Conservation (phyloP, 1,284 basidiomycete genomes). For the Trichosporon asahii region DNA sequence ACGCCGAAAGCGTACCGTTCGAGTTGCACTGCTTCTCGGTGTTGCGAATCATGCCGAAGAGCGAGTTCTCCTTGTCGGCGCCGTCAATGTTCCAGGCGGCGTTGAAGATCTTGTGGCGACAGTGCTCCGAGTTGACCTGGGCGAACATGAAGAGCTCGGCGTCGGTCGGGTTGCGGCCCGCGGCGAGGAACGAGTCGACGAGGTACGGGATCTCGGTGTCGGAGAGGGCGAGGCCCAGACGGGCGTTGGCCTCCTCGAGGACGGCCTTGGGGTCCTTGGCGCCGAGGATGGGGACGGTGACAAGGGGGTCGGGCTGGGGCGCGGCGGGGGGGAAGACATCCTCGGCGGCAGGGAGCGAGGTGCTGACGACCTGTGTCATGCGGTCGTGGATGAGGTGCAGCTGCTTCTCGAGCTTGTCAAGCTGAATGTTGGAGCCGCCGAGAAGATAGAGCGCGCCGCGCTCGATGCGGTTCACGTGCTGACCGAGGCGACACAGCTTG, state of each 20-base stretch:
- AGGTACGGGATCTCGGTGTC: constrained; percentile 90
- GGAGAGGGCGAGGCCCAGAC: constrained; percentile 86
- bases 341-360: constrained; percentile 60
- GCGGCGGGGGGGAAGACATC: constrained; percentile 65
- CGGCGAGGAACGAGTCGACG: constrained; percentile 78
- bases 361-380: constrained; percentile 82
- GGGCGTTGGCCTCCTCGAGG: constrained; percentile 73
- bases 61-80: constrained; percentile 64
- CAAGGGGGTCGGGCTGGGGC: constrained; percentile 65
- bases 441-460: constrained; percentile 75
- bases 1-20: constrained; percentile 85
- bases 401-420: constrained; percentile 50
- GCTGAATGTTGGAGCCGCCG: constrained; percentile 52
- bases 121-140: constrained; percentile 99
- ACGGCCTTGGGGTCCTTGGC: constrained; percentile 57
- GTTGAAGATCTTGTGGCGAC: constrained; percentile 99
- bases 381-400: constrained; percentile 80
- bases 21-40: constrained; percentile 73
- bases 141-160: constrained; percentile 99
- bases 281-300: constrained; percentile 61
- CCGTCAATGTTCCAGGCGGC: constrained; percentile 91
- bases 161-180: constrained; percentile 81
- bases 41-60: constrained; percentile 98
- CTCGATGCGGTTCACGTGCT: constrained; percentile 73
- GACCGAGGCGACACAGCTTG: constrained; percentile 73